Evolutionary conservation across 345 rosid species (phyloP), one percentile per base, ranked within the genome.

Genomic region (Sapria himalayana): DNA sequence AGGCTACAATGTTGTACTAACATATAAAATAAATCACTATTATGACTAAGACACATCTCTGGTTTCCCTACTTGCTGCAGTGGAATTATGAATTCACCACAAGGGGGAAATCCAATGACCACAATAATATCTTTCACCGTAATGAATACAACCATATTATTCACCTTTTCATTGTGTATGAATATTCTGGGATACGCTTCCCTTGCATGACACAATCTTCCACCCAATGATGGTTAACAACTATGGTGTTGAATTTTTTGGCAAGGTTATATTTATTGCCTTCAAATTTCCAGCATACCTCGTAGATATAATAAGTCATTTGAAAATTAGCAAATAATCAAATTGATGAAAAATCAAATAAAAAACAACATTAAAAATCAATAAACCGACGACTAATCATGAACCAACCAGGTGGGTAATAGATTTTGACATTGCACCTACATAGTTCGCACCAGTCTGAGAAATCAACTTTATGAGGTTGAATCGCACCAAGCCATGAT

Each of bases 261-360:
- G 93, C 84, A 25, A 79, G 74, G 16, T 55, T 42, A 18, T 72
- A 74, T 47, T 89, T 89, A 47, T 46, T 59, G 0, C 98, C 95
- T 40, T 79, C 81, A 20, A 74, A 79, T 56, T 63, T 64, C 91
- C 93, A 59, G 43, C 98, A 82, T 2, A 89, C 72, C 94, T 89
- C 51, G 37, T 25, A 16, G n/a, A n/a, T n/a, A n/a, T n/a, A n/a
- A n/a, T n/a, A n/a, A n/a, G n/a, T n/a, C n/a, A n/a, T n/a, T n/a
- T n/a, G n/a, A n/a, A 37, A 31, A 36, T 39, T 43, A 18, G n/a
- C 1, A 47, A 33, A 25, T 9, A 2, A 22, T 10, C 13, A 42
- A 15, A 23, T 13, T 7, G 1, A 19, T 16, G 18, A 41, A 15
- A 4, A 43, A 42, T 37, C 48, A 37, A 20, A 24, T 55, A 31